These are phyloP conservation scores for Metarhizium anisopliae DNA, from an alignment of 2,329 filamentous ascomycete genomes.

Conservation along the genomic window DNA sequence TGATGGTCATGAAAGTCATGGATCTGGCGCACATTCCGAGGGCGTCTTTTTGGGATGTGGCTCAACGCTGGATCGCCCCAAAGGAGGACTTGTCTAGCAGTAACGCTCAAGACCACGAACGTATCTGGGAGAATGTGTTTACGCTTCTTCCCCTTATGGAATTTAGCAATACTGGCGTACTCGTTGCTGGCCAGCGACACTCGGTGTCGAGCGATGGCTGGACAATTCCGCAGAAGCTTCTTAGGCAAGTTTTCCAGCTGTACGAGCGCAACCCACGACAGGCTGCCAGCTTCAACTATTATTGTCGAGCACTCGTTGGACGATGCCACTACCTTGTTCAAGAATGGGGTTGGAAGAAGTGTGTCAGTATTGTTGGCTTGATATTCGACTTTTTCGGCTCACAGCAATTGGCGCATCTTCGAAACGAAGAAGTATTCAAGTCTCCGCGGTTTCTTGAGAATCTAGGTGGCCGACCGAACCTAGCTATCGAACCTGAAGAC, in stretches of 20 bases:
- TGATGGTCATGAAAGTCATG: conserved; percentile 45
- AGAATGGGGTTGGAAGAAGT: conserved; percentile 57
- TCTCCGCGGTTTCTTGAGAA: conserved; percentile 54
- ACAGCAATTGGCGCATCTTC: conserved; percentile 51
- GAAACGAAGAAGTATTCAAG: conserved; percentile 53
- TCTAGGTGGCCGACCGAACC: conserved; percentile 34
- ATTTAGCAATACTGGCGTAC: conserved; percentile 45
- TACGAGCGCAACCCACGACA: conserved; percentile 49
- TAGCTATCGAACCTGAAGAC: conserved; percentile 45
- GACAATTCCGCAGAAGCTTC: conserved; percentile 46
- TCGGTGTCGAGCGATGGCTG: conserved; percentile 42
- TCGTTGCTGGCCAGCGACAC: conserved; percentile 27
- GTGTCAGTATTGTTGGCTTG: conserved; percentile 46
- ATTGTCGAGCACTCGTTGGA: conserved; percentile 48
- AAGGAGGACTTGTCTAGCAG: conserved; percentile 23
- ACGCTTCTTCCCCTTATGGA: conserved; percentile 51
- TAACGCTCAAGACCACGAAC: conserved; percentile 43
- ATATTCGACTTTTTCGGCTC: conserved; percentile 62
- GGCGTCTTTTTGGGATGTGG: conserved; percentile 52
- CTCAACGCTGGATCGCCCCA: conserved; percentile 33
- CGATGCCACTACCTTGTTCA: conserved; percentile 55
- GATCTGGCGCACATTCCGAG: conserved; percentile 40
- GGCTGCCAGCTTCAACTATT: conserved; percentile 54
- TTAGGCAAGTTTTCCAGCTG: conserved; percentile 48
- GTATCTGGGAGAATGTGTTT: conserved; percentile 50